Conservation (phyloP, 1,139 yeast genomes). For the Chernovozyma sophiae-reginae region DNA sequence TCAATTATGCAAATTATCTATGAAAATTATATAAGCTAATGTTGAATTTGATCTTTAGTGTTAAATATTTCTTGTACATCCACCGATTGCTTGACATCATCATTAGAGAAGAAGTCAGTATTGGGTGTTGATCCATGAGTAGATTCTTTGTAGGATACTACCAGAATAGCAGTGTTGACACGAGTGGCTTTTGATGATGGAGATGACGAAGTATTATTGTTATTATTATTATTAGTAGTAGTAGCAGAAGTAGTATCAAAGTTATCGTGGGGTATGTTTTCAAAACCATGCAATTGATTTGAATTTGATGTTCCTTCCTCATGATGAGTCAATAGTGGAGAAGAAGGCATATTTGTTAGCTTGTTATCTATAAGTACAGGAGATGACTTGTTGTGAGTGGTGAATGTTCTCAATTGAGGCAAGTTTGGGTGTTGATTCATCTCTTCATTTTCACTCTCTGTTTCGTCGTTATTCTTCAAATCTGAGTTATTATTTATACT, state of each 20-base stretch:
- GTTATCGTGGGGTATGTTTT: conserved; percentile 8
- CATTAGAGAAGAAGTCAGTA: conserved; percentile 31
- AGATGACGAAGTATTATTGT: conserved; percentile 24
- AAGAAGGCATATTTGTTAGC: conserved; percentile 41
- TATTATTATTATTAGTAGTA: too few relatives aligned
- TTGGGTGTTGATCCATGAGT: conserved; percentile 28
- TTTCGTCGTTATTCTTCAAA: conserved; percentile 10
- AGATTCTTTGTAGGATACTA: conserved; percentile 27
- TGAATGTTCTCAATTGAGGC: conserved; percentile 30
- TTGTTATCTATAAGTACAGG: conserved; percentile 17
- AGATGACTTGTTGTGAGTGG: conserved; percentile 17
- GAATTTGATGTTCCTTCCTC: conserved; percentile 9
- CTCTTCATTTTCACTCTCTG: conserved; percentile 14
- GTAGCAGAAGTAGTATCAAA: conserved; percentile 9
- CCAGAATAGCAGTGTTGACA: conserved; percentile 33
- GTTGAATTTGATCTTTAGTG: not conserved
- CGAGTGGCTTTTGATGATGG: conserved; percentile 31
- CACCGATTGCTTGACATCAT: conserved; percentile 15
- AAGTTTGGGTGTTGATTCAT: conserved; percentile 16
- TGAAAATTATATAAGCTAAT: conserved; percentile 3
- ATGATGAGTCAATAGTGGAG: conserved; percentile 26
- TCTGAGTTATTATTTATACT: not conserved
- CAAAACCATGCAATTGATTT: not conserved
- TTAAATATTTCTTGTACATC: not conserved
- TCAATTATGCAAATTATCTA: conserved; percentile 2